Evolutionary conservation across 768 basidiomycete species (phyloP).

Genomic region (Daedaleopsis sinensis): DNA sequence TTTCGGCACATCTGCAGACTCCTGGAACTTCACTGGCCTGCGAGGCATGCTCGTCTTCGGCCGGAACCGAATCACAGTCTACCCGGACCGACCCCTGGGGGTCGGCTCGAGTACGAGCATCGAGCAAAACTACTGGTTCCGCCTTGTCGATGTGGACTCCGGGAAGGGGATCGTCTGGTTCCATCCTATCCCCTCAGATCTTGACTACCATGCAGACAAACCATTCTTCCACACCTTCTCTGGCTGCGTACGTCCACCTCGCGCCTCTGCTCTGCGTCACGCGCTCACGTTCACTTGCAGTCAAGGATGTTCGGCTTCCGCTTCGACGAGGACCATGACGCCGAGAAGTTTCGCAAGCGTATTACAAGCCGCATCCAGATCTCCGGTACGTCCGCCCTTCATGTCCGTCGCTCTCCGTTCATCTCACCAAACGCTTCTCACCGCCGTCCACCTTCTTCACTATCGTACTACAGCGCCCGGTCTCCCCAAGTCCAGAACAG

Average conservation of each 20-base stretch:
- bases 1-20: constrained; percentile 45
- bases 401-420: neutral
- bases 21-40: constrained; percentile 65
- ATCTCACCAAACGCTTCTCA: neutral
- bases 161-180: constrained; percentile 64
- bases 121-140: constrained; percentile 58
- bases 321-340: constrained; percentile 64
- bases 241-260: constrained; percentile 63
- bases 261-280: constrained; percentile 22
- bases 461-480: constrained; percentile 4
- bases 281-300: constrained; percentile 16
- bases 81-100: constrained; percentile 26
- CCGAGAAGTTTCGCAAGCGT: constrained; percentile 60
- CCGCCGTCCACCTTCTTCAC: constrained; percentile 3
- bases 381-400: constrained; percentile 32
- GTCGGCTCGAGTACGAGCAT: constrained; percentile 24
- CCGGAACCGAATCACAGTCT: constrained; percentile 20
- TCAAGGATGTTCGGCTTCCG: constrained; percentile 56
- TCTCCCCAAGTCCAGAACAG: constrained; percentile 6
- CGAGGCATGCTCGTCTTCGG: constrained; percentile 63
- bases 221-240: constrained; percentile 93
- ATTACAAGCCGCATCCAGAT: constrained; percentile 55
- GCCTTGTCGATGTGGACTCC: constrained; percentile 58
- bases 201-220: constrained; percentile 80
- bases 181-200: constrained; percentile 60